Percentiles rank a stretch among this genome's conserved stretches.
Conservation (phyloP, 441 rosid species). For the Sinapis alba region DNA sequence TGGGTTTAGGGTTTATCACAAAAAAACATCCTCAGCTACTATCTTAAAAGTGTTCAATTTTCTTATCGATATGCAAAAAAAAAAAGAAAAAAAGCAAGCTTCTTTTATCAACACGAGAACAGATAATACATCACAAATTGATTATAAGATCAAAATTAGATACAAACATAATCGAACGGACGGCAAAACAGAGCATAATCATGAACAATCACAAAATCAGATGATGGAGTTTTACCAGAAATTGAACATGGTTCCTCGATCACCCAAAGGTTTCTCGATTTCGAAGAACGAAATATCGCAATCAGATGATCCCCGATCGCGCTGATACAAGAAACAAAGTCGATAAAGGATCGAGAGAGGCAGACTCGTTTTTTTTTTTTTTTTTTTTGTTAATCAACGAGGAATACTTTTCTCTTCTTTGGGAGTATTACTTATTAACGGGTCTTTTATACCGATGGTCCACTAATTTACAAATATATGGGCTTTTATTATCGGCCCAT, state of each 20-base stretch:
- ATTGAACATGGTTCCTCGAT: constrained; percentile 60
- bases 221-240: constrained; percentile 56
- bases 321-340: neutral
- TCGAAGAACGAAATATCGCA: neutral
- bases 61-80: neutral
- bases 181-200: neutral
- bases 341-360: neutral
- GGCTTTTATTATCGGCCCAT: neutral
- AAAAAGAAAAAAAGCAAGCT: neutral
- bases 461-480: neutral
- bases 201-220: neutral
- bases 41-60: neutral
- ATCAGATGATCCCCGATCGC: neutral
- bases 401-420: neutral
- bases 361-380: neutral
- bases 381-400: neutral
- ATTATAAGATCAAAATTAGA: neutral
- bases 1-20: neutral
- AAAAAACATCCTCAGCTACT: neutral
- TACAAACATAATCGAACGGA: neutral
- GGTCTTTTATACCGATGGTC: neutral
- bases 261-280: constrained; percentile 4
- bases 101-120: neutral
- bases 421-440: neutral
- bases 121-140: neutral